Conservation (phyloP, 371 early-diverging fungal species). For the Choanephora cucurbitarum region DNA sequence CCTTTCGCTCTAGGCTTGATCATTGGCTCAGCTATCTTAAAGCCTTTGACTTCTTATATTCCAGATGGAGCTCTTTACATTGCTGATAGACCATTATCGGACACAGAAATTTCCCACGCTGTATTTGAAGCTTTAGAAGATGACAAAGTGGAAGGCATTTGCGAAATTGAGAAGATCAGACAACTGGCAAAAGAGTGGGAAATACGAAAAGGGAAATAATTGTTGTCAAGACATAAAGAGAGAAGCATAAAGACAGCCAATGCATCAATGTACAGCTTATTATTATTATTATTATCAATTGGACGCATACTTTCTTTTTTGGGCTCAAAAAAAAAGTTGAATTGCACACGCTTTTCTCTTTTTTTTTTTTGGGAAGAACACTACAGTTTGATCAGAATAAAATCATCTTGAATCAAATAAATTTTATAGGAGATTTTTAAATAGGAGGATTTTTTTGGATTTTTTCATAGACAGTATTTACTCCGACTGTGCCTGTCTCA, state of each 20-base stretch:
- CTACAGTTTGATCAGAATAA: too few species aligned
- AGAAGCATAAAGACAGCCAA: conserved; percentile 7
- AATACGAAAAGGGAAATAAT: conserved; percentile 11
- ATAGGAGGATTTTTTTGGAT: too few species aligned
- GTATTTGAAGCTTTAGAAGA: conserved; percentile 26
- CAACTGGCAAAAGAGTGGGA: conserved; percentile 28
- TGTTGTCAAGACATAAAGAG: conserved; percentile 6
- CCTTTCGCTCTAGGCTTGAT: conserved; percentile 27
- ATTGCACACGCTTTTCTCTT: too few species aligned
- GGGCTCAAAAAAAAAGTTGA: too few species aligned
- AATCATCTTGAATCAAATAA: too few species aligned
- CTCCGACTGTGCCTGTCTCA: too few species aligned
- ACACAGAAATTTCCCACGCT: conserved; percentile 26
- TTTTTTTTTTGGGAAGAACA: too few species aligned
- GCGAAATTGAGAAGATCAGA: conserved; percentile 25
- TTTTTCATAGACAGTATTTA: too few species aligned
- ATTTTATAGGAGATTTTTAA: too few species aligned
- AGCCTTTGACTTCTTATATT: conserved; percentile 26
- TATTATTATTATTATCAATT: too few species aligned
- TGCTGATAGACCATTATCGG: conserved; percentile 31
- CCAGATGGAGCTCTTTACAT: conserved; percentile 18
- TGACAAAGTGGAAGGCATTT: conserved; percentile 22
- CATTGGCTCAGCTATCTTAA: conserved; percentile 26
- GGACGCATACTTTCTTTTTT: too few species aligned
- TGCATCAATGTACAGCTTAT: not conserved